These are phyloP conservation scores for Fusarium pseudograminearum DNA, from an alignment of 2,329 filamentous ascomycete species.

Conservation along the genomic window DNA sequence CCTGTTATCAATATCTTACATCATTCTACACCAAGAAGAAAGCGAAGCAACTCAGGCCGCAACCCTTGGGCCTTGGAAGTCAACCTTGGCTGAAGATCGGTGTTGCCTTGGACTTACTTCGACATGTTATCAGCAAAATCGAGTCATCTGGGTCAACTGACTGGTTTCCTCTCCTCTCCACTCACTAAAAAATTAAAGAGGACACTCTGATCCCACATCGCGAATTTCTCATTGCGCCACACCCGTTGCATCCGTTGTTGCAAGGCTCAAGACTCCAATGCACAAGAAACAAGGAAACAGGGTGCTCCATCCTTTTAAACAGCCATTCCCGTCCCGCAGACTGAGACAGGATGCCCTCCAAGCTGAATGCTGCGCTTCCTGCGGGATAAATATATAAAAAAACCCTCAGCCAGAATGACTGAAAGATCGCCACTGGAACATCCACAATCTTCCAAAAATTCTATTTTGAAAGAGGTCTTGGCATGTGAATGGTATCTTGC, in stretches of 20 bases:
- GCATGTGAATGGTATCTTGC: constrained; percentile 27
- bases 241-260: constrained; percentile 33
- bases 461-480: constrained; percentile 6
- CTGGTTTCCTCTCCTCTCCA: constrained; percentile 15
- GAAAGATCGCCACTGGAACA: constrained; percentile 32
- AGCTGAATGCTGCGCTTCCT: constrained; percentile 42
- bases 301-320: constrained; percentile 22
- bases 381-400: constrained; percentile 19
- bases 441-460: constrained; percentile 18
- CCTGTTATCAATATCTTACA: not conserved
- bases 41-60: not conserved
- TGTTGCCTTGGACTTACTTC: constrained; percentile 5
- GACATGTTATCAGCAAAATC: not conserved
- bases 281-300: constrained; percentile 34
- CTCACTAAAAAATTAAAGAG: constrained; percentile 27
- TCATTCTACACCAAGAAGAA: not conserved
- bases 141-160: constrained; percentile 5
- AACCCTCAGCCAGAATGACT: constrained; percentile 16
- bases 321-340: constrained; percentile 39
- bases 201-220: constrained; percentile 24
- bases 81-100: constrained; percentile 15
- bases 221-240: constrained; percentile 35
- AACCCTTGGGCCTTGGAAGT: constrained; percentile 10
- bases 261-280: constrained; percentile 13
- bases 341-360: constrained; percentile 46